Evolutionary conservation across 345 rosid genomes (phyloP).

Genomic region (Firmiana major): DNA sequence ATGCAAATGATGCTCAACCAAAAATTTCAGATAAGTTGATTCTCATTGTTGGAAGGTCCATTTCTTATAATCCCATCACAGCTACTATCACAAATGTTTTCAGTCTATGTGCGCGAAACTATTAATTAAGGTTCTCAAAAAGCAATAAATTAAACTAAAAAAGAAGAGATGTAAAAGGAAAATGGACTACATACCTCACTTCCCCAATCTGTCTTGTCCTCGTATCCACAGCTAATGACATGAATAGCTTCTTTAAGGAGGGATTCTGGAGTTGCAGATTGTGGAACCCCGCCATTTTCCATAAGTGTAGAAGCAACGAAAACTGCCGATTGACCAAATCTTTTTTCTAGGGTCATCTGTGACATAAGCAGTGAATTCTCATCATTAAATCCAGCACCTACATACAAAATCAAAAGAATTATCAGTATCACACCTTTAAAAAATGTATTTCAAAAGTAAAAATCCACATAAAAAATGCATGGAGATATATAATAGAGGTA

Average conservation of each 20-base stretch:
- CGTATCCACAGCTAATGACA: conserved; percentile 93
- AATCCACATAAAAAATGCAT: background rate
- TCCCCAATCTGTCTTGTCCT: conserved; percentile 94
- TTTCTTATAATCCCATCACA: background rate
- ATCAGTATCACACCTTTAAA: background rate
- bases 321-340: conserved; percentile 86
- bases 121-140: background rate
- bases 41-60: background rate
- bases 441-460: background rate
- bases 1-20: background rate
- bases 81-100: background rate
- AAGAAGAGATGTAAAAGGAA: background rate
- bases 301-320: conserved; percentile 90
- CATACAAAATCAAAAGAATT: background rate
- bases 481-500: background rate
- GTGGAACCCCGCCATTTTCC: conserved; percentile 93
- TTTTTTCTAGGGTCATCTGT: conserved; percentile 86
- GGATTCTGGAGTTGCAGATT: conserved; percentile 76
- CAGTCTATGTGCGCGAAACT: background rate
- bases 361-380: conserved; percentile 56
- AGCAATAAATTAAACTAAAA: background rate
- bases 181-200: conserved; percentile 43
- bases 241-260: conserved; percentile 95
- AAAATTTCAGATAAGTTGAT: background rate
- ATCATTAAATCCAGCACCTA: conserved; percentile 1